These are phyloP conservation scores for Phytomonas sp. DNA, from an alignment of 208 protist genomes.

Conservation along the genomic window DNA sequence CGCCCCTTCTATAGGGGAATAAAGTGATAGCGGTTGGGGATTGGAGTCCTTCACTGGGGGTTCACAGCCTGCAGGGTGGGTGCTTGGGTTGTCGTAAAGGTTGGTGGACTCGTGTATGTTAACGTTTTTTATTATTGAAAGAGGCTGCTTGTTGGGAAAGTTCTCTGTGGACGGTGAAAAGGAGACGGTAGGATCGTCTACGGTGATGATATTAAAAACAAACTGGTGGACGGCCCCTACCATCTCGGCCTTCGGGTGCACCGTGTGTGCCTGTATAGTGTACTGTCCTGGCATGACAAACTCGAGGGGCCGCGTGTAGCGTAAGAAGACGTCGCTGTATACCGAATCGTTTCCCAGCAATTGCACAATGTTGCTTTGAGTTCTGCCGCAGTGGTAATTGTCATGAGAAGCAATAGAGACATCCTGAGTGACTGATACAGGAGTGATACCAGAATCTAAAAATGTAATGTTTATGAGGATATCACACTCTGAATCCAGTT, in stretches of 20 bases:
- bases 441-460: not conserved
- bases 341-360: slow-evolving; percentile 47
- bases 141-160: too few relatives aligned
- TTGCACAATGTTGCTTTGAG: not conserved
- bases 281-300: slow-evolving; percentile 54
- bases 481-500: not conserved
- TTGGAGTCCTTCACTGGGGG: not conserved
- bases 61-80: not conserved
- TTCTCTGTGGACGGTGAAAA: too few relatives aligned
- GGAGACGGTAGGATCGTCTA: not conserved
- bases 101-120: not conserved
- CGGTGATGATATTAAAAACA: slow-evolving; percentile 28
- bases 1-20: not conserved
- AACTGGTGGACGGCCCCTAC: slow-evolving; percentile 70
- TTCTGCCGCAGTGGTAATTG: not conserved
- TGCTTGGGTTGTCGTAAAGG: slow-evolving; percentile 2
- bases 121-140: too few relatives aligned
- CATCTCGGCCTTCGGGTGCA: slow-evolving; percentile 28
- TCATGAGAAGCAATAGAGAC: too few relatives aligned
- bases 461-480: not conserved
- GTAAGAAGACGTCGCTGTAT: slow-evolving; percentile 41
- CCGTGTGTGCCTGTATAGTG: slow-evolving; percentile 52
- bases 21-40: slow-evolving; percentile 5
- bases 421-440: not conserved
- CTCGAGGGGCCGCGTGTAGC: slow-evolving; percentile 46